phyloP scores from a whole-genome alignment of 2,329 filamentous ascomycete genomes.

The Mycosphaerella arachidis region DNA sequence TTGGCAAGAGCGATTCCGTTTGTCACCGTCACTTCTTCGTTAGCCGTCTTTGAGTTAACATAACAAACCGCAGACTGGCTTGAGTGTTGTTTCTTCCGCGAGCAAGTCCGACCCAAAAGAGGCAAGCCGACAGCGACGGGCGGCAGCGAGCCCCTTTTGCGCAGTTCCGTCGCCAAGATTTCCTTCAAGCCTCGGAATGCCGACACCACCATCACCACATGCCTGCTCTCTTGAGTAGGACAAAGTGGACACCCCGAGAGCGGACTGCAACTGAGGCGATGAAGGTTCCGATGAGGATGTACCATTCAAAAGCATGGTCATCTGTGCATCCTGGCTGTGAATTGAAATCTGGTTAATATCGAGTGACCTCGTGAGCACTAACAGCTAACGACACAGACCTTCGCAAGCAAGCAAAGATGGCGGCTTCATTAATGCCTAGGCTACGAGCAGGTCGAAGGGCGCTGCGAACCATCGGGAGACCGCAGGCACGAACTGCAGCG shows the following conservation, averaged over 20 bases:
- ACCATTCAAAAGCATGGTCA: not conserved
- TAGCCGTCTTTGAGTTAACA: too few relatives aligned
- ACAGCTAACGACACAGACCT: not conserved
- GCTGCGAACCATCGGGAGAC: not conserved
- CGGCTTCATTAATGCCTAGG: conserved; percentile 2
- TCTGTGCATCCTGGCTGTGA: not conserved
- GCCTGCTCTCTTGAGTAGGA: not conserved
- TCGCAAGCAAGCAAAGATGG: conserved; percentile 5
- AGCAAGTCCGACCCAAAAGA: not conserved
- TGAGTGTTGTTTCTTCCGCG: not conserved
- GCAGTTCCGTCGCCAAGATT: not conserved
- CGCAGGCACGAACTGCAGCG: conserved; percentile 17
- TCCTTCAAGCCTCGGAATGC: not conserved
- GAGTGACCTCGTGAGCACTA: not conserved
- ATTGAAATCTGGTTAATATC: not conserved
- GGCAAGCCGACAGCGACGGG: not conserved
- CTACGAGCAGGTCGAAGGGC: conserved; percentile 8
- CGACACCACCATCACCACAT: not conserved
- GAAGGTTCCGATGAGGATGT: not conserved
- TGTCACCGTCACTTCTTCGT: too few relatives aligned
- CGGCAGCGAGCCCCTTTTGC: not conserved
- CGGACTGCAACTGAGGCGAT: not conserved
- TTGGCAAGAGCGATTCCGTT: too few relatives aligned
- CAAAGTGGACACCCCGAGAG: not conserved
- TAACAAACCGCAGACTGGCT: not conserved